Evolutionary conservation across 164 flowering plant genomes (phyloP), one percentile per base, ranked within the genome.

Genomic region (Annona squamosa): DNA sequence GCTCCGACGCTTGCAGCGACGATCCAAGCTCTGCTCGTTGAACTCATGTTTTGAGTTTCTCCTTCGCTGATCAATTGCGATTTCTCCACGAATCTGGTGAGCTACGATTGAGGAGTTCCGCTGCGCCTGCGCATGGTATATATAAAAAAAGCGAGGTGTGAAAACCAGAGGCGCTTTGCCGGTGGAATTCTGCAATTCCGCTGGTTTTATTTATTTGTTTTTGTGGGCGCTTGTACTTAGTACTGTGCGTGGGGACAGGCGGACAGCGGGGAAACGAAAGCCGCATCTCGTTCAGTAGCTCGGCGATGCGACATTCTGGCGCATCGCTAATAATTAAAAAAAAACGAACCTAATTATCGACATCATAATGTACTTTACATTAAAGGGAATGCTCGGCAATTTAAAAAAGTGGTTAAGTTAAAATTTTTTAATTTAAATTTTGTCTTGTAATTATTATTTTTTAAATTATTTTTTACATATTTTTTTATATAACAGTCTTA

Each of bases 1-100:
- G 48, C 75, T 68, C 71, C 82, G 3, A 77, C 62, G 43, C 74
- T 79, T 2, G 71, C 72, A 0, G 81, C 81, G 2, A 62, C 81
- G 4, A 79, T 71, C 77, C 80, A 77, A 12, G 68, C 77, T 74
- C 72, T 77, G 48, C 74, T 71, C 1, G 67, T 61, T 7, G 77
- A 73, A 74, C 80, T 67, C 77, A 74, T 70, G 46, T 63, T 16
- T 52, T 26, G 37, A 26, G 9, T 52, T 3, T 52, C 59, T 52
- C 13, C 59, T 16, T 12, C 12, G 0, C 45, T 65, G 68, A 41
- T 5, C 42, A 37, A 46, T 9, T 52, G 59, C 13, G 37, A 26
- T 26, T 26, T 26, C 37, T 26, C 37, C 37, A 26, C 37, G 37
- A 26, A 26, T 26, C 37, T 26, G 37, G 37, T 26, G 37, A 26